Evolutionary conservation across 495 filamentous ascomycete species (phyloP), one percentile per base, ranked within the genome.

Genomic region (Aspergillus cavernicola): DNA sequence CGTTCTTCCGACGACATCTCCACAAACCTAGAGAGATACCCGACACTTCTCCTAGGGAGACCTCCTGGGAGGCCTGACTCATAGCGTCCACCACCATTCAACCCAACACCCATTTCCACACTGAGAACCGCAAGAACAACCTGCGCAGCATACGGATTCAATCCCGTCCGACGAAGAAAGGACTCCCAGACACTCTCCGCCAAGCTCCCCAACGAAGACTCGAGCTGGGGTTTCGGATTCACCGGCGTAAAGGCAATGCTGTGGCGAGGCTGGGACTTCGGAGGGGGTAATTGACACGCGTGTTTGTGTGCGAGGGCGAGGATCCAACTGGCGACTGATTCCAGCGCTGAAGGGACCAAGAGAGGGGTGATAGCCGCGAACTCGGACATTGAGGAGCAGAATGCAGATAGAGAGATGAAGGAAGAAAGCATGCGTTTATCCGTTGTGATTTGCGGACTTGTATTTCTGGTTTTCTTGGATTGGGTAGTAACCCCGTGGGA

Each of bases 81-180:
- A n/a, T n/a, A 33, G 6, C 6, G 32, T 8, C 35, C 15, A n/a
- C 35, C 2, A 37, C 5, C 16, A 19, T 45, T 32, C 26, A 16
- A 1, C 13, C 2, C 10, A 2, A 19, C 10, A 18, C 4, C 20
- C 16, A 3, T 35, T 9, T 37, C 33, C 19, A 41, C 46, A 10
- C 38, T 36, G 1, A 57, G 37, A 18, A 51, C 39, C 20, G 36
- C 71, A 19, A 92, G 69, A 0, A 92, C 68, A 13, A 74, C 78
- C 60, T 92, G 88, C 18, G 91, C 89, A 2, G 87, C 90, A 65
- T 80, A 93, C 4, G 85, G 81, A 71, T 95, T 95, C 68, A 93
- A 67, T 3, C 90, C 91, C 11, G 78, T 78, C n/a, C 74, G 64
- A 19, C 88, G 77, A 13, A 95, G 71, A 58, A 89, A 90, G 10